These are phyloP conservation scores for Elsinoe fawcettii DNA, from an alignment of 2,329 filamentous ascomycete genomes.

Conservation along the genomic window DNA sequence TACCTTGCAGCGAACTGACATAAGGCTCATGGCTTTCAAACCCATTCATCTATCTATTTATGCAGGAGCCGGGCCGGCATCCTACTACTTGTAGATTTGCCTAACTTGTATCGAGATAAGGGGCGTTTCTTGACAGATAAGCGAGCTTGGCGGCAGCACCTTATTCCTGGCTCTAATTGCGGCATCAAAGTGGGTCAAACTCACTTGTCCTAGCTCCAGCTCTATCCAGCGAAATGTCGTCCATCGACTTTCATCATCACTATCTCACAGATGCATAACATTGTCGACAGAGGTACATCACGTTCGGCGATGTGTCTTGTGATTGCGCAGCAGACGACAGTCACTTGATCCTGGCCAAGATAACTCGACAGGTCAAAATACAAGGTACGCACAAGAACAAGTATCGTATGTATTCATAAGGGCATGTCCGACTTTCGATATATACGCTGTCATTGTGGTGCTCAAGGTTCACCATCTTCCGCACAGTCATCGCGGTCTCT, in stretches of 20 bases:
- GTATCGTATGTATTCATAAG: too few relatives aligned
- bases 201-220: background rate
- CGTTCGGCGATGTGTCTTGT: too few relatives aligned
- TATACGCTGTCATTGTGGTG: too few relatives aligned
- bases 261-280: too few relatives aligned
- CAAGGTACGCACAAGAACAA: too few relatives aligned
- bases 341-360: too few relatives aligned
- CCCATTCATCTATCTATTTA: background rate
- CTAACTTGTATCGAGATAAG: conserved; percentile 1
- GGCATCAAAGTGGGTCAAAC: background rate
- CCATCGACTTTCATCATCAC: background rate
- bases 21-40: background rate
- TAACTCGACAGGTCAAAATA: too few relatives aligned
- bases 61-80: background rate
- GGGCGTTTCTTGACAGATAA: conserved; percentile 7
- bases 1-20: background rate
- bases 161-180: background rate
- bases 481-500: background rate
- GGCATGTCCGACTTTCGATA: too few relatives aligned
- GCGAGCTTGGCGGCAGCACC: conserved; percentile 2
- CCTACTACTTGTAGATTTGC: background rate
- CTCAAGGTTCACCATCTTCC: background rate
- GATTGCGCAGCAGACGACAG: too few relatives aligned
- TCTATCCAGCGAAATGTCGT: background rate
- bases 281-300: too few relatives aligned